Evolutionary conservation across 345 rosid genomes (phyloP).

Genomic region (Anastatica hierochuntica): DNA sequence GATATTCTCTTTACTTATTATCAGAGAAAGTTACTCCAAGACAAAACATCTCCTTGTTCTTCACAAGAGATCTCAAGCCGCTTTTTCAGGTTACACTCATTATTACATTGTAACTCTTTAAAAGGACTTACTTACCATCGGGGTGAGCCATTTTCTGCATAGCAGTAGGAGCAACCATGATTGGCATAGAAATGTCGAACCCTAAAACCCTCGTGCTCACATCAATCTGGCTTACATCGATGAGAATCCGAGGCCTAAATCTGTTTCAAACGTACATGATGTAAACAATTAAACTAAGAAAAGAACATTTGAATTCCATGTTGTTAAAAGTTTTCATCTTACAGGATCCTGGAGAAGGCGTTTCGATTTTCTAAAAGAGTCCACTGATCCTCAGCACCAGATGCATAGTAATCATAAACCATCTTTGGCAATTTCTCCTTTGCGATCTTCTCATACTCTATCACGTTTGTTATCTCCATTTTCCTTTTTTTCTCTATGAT

Average conservation of each 20-base stretch:
- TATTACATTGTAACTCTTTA: background rate
- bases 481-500: too few relatives aligned
- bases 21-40: too few relatives aligned
- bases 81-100: background rate
- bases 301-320: background rate
- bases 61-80: background rate
- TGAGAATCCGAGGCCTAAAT: conserved; percentile 82
- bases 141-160: conserved; percentile 99
- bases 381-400: conserved; percentile 98
- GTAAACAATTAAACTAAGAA: background rate
- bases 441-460: conserved; percentile 79
- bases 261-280: conserved; percentile 26
- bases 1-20: too few relatives aligned
- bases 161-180: conserved; percentile 97
- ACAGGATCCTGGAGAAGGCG: conserved; percentile 88
- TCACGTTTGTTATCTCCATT: conserved; percentile 73
- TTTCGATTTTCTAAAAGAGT: conserved; percentile 70
- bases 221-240: conserved; percentile 85
- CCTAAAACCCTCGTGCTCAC: conserved; percentile 67
- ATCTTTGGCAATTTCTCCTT: conserved; percentile 85
- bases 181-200: conserved; percentile 85
- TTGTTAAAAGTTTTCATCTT: conserved; percentile 9
- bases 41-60: too few relatives aligned
- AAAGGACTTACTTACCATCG: conserved; percentile 31
- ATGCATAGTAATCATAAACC: conserved; percentile 86